These are phyloP conservation scores for Pythium utonaiense DNA, from an alignment of 352 stramenopile genomes.

Conservation along the genomic window DNA sequence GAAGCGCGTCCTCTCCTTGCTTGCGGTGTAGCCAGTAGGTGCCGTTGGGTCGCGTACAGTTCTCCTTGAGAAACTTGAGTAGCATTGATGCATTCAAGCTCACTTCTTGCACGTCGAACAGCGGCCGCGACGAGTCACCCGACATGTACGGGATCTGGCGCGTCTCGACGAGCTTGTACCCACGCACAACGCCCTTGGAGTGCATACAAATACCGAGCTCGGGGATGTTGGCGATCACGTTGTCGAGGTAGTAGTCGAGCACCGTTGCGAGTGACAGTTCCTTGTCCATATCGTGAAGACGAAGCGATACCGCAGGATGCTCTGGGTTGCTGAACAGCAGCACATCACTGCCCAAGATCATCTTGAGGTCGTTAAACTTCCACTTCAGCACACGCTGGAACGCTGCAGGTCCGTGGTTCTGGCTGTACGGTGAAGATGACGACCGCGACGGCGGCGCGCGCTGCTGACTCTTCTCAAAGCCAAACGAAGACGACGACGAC, in stretches of 20 bases:
- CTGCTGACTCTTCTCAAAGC: background rate
- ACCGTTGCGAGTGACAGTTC: slow-evolving; percentile 79
- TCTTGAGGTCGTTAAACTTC: slow-evolving; percentile 87
- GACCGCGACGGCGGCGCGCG: slow-evolving; percentile 4
- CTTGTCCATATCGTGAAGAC: slow-evolving; percentile 84
- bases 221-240: slow-evolving; percentile 85
- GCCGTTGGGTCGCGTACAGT: slow-evolving; percentile 76
- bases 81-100: slow-evolving; percentile 86
- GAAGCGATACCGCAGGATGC: slow-evolving; percentile 77
- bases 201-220: slow-evolving; percentile 87
- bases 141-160: slow-evolving; percentile 82
- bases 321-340: slow-evolving; percentile 83
- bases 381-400: slow-evolving; percentile 83
- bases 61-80: slow-evolving; percentile 83
- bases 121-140: slow-evolving; percentile 34
- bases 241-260: slow-evolving; percentile 86
- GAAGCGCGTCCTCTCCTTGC: slow-evolving; percentile 73
- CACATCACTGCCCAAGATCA: slow-evolving; percentile 82
- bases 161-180: slow-evolving; percentile 84
- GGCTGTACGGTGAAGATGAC: background rate
- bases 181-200: slow-evolving; percentile 77
- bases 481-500: slow-evolving; percentile 17
- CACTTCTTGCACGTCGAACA: slow-evolving; percentile 85
- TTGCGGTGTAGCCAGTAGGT: slow-evolving; percentile 85
- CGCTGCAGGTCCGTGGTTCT: slow-evolving; percentile 27